Evolutionary conservation across 257 asterid genomes (phyloP).

Genomic region (Scutellaria minor): DNA sequence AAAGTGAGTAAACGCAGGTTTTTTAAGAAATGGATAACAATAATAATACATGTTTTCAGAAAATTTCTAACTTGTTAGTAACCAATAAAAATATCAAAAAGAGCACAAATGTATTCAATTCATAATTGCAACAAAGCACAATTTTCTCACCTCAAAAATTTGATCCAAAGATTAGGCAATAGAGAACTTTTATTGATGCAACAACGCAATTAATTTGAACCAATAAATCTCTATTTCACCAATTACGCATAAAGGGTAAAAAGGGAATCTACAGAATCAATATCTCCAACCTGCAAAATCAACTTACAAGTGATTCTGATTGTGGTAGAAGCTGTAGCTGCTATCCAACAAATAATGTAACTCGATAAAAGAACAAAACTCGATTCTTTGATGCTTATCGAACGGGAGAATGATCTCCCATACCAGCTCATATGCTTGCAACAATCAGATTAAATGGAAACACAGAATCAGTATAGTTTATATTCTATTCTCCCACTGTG

Average conservation of each 20-base stretch:
- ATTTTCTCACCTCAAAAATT: background rate
- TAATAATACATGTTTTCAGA: no score
- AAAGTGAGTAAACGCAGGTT: no score
- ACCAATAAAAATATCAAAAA: no score
- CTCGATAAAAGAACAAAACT: conserved; percentile 34
- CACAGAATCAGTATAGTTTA: conserved; percentile 4
- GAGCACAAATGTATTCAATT: background rate
- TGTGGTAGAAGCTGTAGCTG: conserved; percentile 30
- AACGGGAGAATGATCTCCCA: background rate
- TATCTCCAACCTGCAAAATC: conserved; percentile 44
- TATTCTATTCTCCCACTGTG: conserved; percentile 78
- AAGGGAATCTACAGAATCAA: conserved; percentile 35
- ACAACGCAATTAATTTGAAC: conserved; percentile 20
- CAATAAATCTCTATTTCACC: conserved; percentile 25
- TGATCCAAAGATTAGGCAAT: background rate
- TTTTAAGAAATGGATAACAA: no score
- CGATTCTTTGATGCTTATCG: conserved; percentile 41
- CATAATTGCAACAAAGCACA: background rate
- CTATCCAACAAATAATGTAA: conserved; percentile 34
- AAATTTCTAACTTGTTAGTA: no score
- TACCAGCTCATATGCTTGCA: conserved; percentile 33
- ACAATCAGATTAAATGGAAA: conserved; percentile 31
- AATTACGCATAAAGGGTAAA: conserved; percentile 27
- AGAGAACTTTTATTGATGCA: conserved; percentile 1
- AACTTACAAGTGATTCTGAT: conserved; percentile 31